Base-by-base conservation (phyloP, 768 basidiomycete genomes). In the Tylopilus plumbeoviolaceoides region DNA sequence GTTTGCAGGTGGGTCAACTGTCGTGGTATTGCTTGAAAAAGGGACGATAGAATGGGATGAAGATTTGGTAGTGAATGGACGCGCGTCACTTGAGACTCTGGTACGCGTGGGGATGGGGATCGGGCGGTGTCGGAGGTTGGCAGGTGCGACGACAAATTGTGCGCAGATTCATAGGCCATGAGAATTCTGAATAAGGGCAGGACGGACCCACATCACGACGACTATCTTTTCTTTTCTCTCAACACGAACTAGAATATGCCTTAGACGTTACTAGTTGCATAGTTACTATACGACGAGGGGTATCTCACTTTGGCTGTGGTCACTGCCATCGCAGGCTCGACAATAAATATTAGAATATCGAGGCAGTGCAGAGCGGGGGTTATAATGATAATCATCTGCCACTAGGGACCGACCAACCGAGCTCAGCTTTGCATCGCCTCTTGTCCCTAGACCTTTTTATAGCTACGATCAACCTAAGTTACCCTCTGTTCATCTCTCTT, bases 51-150 rank as follows among this genome's bases (percentile, higher is more conserved):
- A 86, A 63, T 99, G 93, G 88, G 95, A 98, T 61, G 89, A 94
- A 58, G 95, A 98, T 68, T 68, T 97, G 17, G 59, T 93, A 30
- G 75, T 87, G 51, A 97, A 97, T 67, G 85, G 89, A n/a, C 73
- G 76, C 28, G 89, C 90, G 3, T 83, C 85, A n/a, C 76, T 98
- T 21, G 92, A 95, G 72, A 95, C 92, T 0, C 79, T 94, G 23
- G 91, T 95, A 8, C 83, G 89, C 30, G 89, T 90, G 45, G 91
- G 91, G 10, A 90, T 85, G 84, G 87, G 91, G 15, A 80, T 97
- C 59, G 93, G 94, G 20, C 70, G 67, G 31, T 59, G 70, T 45
- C 60, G 58, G 40, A 55, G 47, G 48, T 38, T 9, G 33, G 15
- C 35, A 20, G 36, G 33, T 17, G 7, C 17, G 15, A 15, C 25